Evolutionary conservation across 75 land plant genomes (phyloP).

Genomic region (Pinus taeda): DNA sequence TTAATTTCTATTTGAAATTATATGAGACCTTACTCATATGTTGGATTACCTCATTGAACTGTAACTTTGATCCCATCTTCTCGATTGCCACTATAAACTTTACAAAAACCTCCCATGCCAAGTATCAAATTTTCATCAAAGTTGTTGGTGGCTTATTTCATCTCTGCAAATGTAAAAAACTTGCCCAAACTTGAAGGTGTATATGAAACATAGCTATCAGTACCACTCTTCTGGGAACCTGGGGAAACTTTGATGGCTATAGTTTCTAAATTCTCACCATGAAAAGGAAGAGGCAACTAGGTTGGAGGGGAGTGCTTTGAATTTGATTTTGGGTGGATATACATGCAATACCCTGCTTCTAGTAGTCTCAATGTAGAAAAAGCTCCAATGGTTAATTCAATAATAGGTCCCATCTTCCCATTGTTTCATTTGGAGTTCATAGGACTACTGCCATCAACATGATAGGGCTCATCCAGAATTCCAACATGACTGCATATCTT

Average conservation of each 20-base stretch:
- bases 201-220: slow-evolving; percentile 40
- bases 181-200: slow-evolving; percentile 39
- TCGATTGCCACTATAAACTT: slow-evolving; percentile 57
- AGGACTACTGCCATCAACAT: too few species aligned
- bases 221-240: slow-evolving; percentile 29
- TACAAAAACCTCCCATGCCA: slow-evolving; percentile 90
- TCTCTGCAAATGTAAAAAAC: slow-evolving; percentile 61
- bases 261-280: slow-evolving; percentile 33
- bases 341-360: slow-evolving; percentile 47
- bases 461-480: too few species aligned
- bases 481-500: too few species aligned
- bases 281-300: slow-evolving; percentile 50
- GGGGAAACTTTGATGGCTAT: slow-evolving; percentile 28
- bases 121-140: slow-evolving; percentile 59
- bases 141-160: slow-evolving; percentile 65
- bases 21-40: slow-evolving; percentile 59
- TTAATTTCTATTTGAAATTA: slow-evolving; percentile 86
- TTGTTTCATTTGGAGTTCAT: too few species aligned
- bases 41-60: slow-evolving; percentile 64
- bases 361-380: background rate
- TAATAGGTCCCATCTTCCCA: too few species aligned
- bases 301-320: slow-evolving; percentile 40
- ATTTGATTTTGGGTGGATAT: slow-evolving; percentile 19
- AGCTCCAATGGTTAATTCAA: too few species aligned
- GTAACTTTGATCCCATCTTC: slow-evolving; percentile 76